Percentiles rank a stretch among this genome's conserved stretches.
Conservation (phyloP, 2,329 filamentous ascomycete species). For the Myriosclerotinia scirpicola region DNA sequence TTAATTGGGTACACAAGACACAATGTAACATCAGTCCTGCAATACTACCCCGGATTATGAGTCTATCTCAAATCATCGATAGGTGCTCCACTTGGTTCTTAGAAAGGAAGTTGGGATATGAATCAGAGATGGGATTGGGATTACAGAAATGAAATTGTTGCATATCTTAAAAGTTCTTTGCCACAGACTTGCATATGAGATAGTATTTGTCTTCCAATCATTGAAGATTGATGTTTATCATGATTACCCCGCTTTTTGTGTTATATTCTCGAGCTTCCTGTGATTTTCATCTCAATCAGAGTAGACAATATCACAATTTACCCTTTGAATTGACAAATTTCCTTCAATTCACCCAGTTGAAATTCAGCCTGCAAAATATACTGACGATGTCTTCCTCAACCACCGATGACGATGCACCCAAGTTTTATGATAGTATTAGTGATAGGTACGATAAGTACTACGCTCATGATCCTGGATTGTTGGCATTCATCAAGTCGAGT, state of each 20-base stretch:
- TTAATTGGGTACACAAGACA: neutral
- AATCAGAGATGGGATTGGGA: too few relatives aligned
- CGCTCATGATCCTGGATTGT: neutral
- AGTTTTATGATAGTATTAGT: neutral
- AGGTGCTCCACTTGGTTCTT: neutral
- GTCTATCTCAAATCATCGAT: neutral
- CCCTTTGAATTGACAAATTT: too few relatives aligned
- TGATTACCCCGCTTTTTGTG: neutral
- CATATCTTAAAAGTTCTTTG: neutral
- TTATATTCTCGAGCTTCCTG: neutral
- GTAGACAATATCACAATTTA: too few relatives aligned
- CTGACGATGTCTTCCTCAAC: neutral
- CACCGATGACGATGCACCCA: neutral
- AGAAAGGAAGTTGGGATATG: neutral
- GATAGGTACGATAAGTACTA: neutral
- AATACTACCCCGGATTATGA: neutral
- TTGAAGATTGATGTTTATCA: neutral
- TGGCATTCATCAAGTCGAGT: neutral
- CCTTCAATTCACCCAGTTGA: neutral
- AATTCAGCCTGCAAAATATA: too few relatives aligned
- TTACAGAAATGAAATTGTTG: neutral
- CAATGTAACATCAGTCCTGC: slow-evolving; percentile 5
- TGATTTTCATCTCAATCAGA: neutral
- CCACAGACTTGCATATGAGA: neutral
- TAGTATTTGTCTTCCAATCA: neutral